Percentiles rank a stretch among this genome's conserved stretches.
phyloP scores from a whole-genome alignment of 345 rosid genomes.

The Acer yangbiense region DNA sequence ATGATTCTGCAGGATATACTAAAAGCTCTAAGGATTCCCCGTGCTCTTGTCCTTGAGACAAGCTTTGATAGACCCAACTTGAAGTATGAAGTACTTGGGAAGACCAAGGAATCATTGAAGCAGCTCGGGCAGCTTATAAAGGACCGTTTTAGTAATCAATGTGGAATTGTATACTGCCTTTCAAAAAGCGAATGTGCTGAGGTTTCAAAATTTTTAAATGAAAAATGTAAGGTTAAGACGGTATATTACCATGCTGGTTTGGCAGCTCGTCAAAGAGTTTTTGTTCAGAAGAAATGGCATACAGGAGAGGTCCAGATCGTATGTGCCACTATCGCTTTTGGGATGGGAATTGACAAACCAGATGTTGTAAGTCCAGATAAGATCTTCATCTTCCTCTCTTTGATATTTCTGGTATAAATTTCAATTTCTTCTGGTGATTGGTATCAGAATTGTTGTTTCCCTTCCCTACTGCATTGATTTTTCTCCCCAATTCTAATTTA shows the following conservation, averaged over 20 bases:
- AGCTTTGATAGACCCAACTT: slow-evolving; percentile 94
- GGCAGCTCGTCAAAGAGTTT: slow-evolving; percentile 68
- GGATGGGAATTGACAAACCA: slow-evolving; percentile 98
- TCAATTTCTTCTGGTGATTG: slow-evolving; percentile 3
- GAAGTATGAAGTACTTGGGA: slow-evolving; percentile 78
- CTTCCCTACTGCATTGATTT: not conserved
- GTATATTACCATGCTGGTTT: slow-evolving; percentile 84
- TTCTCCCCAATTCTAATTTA: slow-evolving; percentile 3
- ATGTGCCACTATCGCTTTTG: slow-evolving; percentile 92
- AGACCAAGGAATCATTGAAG: slow-evolving; percentile 74
- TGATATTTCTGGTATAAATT: not conserved
- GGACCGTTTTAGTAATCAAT: slow-evolving; percentile 67
- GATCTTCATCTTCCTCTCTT: slow-evolving; percentile 10
- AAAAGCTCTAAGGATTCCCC: slow-evolving; percentile 71
- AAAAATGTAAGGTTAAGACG: slow-evolving; percentile 72
- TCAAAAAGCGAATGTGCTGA: slow-evolving; percentile 86
- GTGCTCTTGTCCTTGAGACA: slow-evolving; percentile 77
- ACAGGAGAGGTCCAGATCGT: slow-evolving; percentile 76
- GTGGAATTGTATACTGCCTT: slow-evolving; percentile 87
- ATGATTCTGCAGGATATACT: slow-evolving; percentile 69
- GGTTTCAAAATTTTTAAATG: slow-evolving; percentile 70
- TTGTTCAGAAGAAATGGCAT: slow-evolving; percentile 86
- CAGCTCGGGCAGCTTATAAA: slow-evolving; percentile 76
- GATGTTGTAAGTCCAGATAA: slow-evolving; percentile 72
- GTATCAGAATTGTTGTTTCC: not conserved